These are phyloP conservation scores for Cladosporium colombiae DNA, from an alignment of 2,329 filamentous ascomycete genomes.

Conservation along the genomic window DNA sequence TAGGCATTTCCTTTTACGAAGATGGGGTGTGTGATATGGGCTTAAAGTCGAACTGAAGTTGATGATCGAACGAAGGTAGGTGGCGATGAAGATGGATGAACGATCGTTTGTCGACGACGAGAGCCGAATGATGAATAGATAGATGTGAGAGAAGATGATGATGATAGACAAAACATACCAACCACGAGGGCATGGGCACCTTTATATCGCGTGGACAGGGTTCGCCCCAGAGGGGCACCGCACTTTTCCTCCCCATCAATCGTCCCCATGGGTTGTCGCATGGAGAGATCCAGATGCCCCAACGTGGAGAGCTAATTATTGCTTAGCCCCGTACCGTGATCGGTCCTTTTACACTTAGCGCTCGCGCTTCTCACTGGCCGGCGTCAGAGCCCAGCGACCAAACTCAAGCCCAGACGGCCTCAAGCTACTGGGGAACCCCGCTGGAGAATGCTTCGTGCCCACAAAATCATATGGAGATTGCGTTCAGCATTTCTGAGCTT, in stretches of 20 bases:
- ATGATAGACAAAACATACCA: slow-evolving; percentile 15
- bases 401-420: slow-evolving; percentile 8
- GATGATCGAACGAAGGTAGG: neutral
- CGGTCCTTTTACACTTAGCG: slow-evolving; percentile 18
- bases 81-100: neutral
- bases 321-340: slow-evolving; percentile 19
- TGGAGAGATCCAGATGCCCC: slow-evolving; percentile 18
- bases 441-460: neutral
- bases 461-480: slow-evolving; percentile 14
- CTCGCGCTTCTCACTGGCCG: slow-evolving; percentile 13
- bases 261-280: slow-evolving; percentile 15
- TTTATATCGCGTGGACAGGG: slow-evolving; percentile 10
- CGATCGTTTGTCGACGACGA: neutral
- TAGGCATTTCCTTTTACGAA: slow-evolving; percentile 48
- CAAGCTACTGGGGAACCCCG: slow-evolving; percentile 9
- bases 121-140: neutral
- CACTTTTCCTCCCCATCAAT: neutral
- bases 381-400: neutral
- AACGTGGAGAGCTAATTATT: slow-evolving; percentile 11
- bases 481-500: slow-evolving; percentile 4
- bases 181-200: slow-evolving; percentile 1
- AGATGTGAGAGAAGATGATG: neutral
- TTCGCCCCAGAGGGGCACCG: slow-evolving; percentile 18
- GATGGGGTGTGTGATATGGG: slow-evolving; percentile 5
- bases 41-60: neutral